A percentile compares a stretch with the other conserved stretches of the same genome.
phyloP scores from a whole-genome alignment of 306 rosid genomes.

The Senna tora region DNA sequence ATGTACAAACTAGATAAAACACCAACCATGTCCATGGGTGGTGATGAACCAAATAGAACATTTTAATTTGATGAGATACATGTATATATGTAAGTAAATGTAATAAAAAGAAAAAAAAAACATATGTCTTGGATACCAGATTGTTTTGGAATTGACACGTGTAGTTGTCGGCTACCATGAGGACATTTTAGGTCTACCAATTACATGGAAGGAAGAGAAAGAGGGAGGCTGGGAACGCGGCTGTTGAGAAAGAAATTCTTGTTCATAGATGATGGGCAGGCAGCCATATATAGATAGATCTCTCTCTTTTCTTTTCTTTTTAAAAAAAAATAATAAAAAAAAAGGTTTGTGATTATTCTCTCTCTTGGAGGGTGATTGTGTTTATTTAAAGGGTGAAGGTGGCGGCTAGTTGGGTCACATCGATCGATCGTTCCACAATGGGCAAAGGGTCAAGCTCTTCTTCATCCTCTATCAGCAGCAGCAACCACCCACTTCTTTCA shows the following conservation, averaged over 20 bases:
- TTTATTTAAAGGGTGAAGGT: conserved; percentile 40
- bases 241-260: conserved; percentile 32
- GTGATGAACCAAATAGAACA: too few relatives aligned
- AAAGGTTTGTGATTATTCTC: not conserved
- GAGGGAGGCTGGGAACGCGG: conserved; percentile 44
- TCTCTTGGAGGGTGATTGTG: not conserved
- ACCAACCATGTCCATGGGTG: too few relatives aligned
- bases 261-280: conserved; percentile 23
- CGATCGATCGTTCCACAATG: conserved; percentile 41
- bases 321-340: too few relatives aligned
- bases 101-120: conserved; percentile 1
- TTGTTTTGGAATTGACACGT: conserved; percentile 49
- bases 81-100: not conserved
- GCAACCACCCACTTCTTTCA: conserved; percentile 41
- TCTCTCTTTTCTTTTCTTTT: not conserved
- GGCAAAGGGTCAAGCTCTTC: conserved; percentile 56
- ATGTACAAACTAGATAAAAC: too few relatives aligned
- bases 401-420: conserved; percentile 53
- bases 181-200: conserved; percentile 50
- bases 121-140: conserved; percentile 22
- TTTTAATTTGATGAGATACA: not conserved
- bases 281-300: too few relatives aligned
- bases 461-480: conserved; percentile 48
- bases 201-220: conserved; percentile 44
- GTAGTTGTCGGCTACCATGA: conserved; percentile 59